Percentiles rank a stretch among this genome's conserved stretches.
Evolutionary conservation across 2,329 filamentous ascomycete species (phyloP).

Genomic region (Hymenotorrendiella dingleyae): DNA sequence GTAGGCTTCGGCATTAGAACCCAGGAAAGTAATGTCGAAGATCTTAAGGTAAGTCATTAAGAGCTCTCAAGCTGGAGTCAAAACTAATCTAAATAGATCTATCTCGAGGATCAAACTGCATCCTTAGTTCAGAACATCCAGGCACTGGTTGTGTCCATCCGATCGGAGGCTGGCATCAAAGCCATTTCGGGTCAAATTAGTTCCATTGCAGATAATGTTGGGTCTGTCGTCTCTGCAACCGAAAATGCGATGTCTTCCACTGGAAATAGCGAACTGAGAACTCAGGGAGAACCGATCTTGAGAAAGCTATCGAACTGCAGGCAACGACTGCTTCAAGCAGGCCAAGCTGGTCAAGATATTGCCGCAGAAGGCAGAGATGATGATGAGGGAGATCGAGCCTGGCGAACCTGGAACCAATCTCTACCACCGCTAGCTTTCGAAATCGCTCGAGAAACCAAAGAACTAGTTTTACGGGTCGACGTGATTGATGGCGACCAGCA

Average conservation of each 20-base stretch:
- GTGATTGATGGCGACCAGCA: constrained; percentile 24
- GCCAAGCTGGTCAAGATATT: constrained; percentile 54
- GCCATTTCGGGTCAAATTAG: constrained; percentile 65
- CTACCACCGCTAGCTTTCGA: constrained; percentile 83
- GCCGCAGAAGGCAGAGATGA: constrained; percentile 47
- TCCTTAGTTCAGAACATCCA: constrained; percentile 75
- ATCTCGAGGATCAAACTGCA: constrained; percentile 78
- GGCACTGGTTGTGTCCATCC: constrained; percentile 68
- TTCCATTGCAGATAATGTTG: constrained; percentile 65
- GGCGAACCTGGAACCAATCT: constrained; percentile 61
- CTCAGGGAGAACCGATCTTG: constrained; percentile 44
- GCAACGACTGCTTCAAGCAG: constrained; percentile 58
- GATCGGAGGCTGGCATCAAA: constrained; percentile 55
- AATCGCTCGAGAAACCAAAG: constrained; percentile 76
- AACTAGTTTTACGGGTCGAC: constrained; percentile 50
- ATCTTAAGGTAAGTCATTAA: constrained; percentile 47
- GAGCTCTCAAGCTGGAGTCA: not conserved
- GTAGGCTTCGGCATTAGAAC: constrained; percentile 36
- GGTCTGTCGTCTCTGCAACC: constrained; percentile 62
- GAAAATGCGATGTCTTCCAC: constrained; percentile 47
- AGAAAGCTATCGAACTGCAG: constrained; percentile 57
- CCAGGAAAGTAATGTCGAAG: constrained; percentile 46
- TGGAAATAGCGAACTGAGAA: constrained; percentile 46
- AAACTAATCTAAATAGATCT: constrained; percentile 46
- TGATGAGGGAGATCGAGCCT: constrained; percentile 47